phyloP scores from a whole-genome alignment of 2,329 filamentous ascomycete genomes.

The Niveomyces coronatus region DNA sequence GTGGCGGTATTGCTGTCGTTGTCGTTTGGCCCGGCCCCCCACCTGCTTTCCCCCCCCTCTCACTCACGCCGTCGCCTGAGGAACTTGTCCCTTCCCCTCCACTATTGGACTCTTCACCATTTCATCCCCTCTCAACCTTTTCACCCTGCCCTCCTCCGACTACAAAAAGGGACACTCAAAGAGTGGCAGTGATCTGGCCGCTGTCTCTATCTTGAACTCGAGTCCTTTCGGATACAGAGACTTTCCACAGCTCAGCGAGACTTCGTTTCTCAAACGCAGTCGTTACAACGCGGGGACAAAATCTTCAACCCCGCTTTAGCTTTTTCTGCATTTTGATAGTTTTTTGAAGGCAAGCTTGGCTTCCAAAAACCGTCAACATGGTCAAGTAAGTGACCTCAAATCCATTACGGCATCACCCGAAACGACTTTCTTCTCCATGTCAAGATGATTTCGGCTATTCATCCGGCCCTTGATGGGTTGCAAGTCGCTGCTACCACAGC shows the following conservation, averaged over 20 bases:
- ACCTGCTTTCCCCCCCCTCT: slow-evolving; percentile 3
- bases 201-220: slow-evolving; percentile 27
- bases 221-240: slow-evolving; percentile 15
- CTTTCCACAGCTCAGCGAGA: slow-evolving; percentile 9
- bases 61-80: slow-evolving; percentile 12
- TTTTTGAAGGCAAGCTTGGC: slow-evolving; percentile 31
- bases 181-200: slow-evolving; percentile 29
- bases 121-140: slow-evolving; percentile 18
- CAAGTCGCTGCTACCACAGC: no score
- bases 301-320: slow-evolving; percentile 36
- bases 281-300: slow-evolving; percentile 15
- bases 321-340: slow-evolving; percentile 22
- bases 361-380: slow-evolving; percentile 87
- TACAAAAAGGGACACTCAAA: slow-evolving; percentile 27
- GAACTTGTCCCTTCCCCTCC: slow-evolving; percentile 13
- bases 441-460: no score
- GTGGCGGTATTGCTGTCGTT: slow-evolving; percentile 1
- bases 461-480: no score
- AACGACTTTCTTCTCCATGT: no score
- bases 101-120: slow-evolving; percentile 17
- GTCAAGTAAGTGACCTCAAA: slow-evolving; percentile 87
- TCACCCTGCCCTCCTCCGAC: slow-evolving; percentile 12
- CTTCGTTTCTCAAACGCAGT: slow-evolving; percentile 8
- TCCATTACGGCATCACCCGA: no score
- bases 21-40: slow-evolving; percentile 1